Evolutionary conservation across 495 filamentous ascomycete genomes (phyloP).

Genomic region (Penicillium roqueforti): DNA sequence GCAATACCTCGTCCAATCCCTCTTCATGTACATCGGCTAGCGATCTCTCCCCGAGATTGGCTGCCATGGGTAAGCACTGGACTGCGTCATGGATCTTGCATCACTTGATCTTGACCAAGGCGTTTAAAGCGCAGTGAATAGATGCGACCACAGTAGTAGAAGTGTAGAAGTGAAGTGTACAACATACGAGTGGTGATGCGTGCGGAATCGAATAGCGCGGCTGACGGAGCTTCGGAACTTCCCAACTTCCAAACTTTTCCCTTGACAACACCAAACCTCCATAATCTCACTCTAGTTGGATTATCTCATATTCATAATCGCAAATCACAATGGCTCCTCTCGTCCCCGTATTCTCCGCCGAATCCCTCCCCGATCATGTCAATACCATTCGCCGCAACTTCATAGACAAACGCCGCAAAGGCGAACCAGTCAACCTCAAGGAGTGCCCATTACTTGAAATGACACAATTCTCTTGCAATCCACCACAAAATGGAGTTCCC

Average conservation of each 20-base stretch:
- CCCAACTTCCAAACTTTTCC: not conserved
- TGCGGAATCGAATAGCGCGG: slow-evolving; percentile 9
- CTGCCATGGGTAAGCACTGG: slow-evolving; percentile 28
- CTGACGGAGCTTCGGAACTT: slow-evolving; percentile 9
- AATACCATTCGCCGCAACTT: slow-evolving; percentile 40
- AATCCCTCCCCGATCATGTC: slow-evolving; percentile 39
- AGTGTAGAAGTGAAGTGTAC: not conserved
- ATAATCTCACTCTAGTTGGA: not conserved
- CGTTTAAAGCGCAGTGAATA: not conserved
- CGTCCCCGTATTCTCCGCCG: slow-evolving; percentile 37
- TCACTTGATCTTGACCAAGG: not conserved
- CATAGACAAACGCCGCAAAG: slow-evolving; percentile 43
- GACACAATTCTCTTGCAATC: slow-evolving; percentile 76
- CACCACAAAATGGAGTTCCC: slow-evolving; percentile 51
- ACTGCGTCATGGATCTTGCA: slow-evolving; percentile 16
- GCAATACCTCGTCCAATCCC: slow-evolving; percentile 58
- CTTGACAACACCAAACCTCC: not conserved
- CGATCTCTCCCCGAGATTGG: slow-evolving; percentile 55
- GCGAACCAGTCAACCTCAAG: slow-evolving; percentile 51
- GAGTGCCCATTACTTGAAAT: slow-evolving; percentile 72
- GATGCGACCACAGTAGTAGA: not conserved
- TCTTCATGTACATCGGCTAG: slow-evolving; percentile 62
- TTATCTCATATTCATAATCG: not conserved
- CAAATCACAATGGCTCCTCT: slow-evolving; percentile 38
- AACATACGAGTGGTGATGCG: too few species aligned